These are phyloP conservation scores for Aspergillus sp. DNA, from an alignment of 2,329 filamentous ascomycete species.

Conservation along the genomic window DNA sequence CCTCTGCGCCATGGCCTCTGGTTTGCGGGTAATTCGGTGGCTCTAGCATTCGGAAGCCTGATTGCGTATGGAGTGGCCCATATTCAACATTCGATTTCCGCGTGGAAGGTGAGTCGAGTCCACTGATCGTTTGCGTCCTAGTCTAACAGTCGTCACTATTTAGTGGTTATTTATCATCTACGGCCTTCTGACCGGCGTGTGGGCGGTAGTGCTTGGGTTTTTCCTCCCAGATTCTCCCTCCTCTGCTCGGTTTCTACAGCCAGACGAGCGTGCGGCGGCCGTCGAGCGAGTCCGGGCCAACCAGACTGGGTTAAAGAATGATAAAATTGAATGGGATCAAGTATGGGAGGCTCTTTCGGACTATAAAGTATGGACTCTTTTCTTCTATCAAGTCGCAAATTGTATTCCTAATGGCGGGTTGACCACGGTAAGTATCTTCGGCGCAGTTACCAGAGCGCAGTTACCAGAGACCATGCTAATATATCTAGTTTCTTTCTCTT, in stretches of 20 bases:
- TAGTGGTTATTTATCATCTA: conserved; percentile 6
- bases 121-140: no score
- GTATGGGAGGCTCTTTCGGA: background rate
- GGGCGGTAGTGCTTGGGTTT: background rate
- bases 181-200: background rate
- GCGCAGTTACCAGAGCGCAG: no score
- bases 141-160: background rate
- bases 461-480: background rate
- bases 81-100: conserved; percentile 21
- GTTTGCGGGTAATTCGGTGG: conserved; percentile 40
- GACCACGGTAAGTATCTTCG: background rate
- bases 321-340: background rate
- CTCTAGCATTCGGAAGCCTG: conserved; percentile 43
- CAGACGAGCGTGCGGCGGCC: background rate
- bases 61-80: conserved; percentile 47
- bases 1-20: conserved; percentile 25
- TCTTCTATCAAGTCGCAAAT: background rate
- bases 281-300: background rate
- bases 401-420: background rate
- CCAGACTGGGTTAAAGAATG: background rate
- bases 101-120: conserved; percentile 16
- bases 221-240: background rate
- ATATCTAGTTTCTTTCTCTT: conserved; percentile 15
- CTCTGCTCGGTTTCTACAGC: background rate
- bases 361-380: background rate